Percentiles rank a stretch among this genome's conserved stretches.
Conservation (phyloP, 306 rosid genomes). For the Glycine latifolia region DNA sequence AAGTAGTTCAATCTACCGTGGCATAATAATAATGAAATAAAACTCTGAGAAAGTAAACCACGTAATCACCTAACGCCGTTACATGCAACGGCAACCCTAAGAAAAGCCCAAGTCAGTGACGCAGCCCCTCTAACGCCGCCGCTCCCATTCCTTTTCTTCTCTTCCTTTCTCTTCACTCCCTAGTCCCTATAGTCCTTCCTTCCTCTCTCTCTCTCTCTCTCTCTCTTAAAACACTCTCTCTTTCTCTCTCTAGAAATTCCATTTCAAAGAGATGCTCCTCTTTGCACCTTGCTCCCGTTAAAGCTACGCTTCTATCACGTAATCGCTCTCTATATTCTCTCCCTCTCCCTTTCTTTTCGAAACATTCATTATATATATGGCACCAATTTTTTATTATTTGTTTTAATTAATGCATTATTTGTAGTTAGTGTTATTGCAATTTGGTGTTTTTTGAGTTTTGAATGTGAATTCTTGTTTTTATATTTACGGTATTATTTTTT, state of each 20-base stretch:
- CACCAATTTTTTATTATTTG: background rate
- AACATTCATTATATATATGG: constrained; percentile 8
- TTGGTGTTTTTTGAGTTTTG: constrained; percentile 27
- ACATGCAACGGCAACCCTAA: constrained; percentile 33
- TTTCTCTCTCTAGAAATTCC: constrained; percentile 41
- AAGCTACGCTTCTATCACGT: constrained; percentile 45
- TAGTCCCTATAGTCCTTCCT: too few relatives aligned
- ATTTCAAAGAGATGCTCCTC: constrained; percentile 30
- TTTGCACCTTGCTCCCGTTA: constrained; percentile 4
- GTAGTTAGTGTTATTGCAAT: background rate
- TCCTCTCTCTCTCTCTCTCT: too few relatives aligned
- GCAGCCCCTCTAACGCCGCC: constrained; percentile 35
- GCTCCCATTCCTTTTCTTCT: constrained; percentile 30
- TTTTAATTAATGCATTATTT: background rate
- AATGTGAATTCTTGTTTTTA: constrained; percentile 20
- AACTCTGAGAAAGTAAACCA: constrained; percentile 27
- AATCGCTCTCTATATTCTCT: constrained; percentile 29
- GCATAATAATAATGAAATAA: background rate
- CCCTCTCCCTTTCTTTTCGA: background rate
- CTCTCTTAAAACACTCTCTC: background rate
- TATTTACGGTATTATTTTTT: background rate
- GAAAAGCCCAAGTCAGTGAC: background rate
- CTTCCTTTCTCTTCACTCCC: background rate
- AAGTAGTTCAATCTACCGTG: constrained; percentile 20
- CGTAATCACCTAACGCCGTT: constrained; percentile 31